Conservation (phyloP, 139 green algal genomes). For the Asterochloris sp. region DNA sequence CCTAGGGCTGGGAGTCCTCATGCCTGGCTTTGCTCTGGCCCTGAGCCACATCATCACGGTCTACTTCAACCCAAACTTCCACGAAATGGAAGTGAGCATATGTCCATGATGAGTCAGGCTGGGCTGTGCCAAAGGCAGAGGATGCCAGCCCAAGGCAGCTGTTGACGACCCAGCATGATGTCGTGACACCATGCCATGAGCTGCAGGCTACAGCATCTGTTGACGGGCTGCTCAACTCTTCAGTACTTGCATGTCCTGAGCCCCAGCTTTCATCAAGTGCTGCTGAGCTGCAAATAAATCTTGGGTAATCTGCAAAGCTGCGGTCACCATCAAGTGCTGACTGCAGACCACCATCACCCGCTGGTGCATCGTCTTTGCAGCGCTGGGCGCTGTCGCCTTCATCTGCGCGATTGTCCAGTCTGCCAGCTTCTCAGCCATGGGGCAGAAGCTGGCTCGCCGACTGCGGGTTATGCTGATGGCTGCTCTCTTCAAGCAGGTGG, state of each 20-base stretch:
- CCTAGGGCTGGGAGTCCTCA: conserved; percentile 44
- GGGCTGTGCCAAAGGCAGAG: background rate
- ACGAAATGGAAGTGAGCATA: conserved; percentile 4
- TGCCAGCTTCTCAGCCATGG: conserved; percentile 50
- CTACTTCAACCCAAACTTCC: conserved; percentile 36
- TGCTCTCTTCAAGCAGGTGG: background rate
- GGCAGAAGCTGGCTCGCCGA: conserved; percentile 40
- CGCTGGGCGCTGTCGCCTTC: conserved; percentile 51
- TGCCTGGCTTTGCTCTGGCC: conserved; percentile 65
- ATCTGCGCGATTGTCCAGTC: conserved; percentile 34
- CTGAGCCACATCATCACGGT: conserved; percentile 45
- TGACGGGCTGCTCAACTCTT: background rate
- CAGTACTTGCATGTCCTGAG: background rate
- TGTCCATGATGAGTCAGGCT: background rate
- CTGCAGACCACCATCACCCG: conserved; percentile 24
- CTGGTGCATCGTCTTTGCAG: conserved; percentile 65
- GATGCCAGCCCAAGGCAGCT: background rate
- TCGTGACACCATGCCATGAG: background rate
- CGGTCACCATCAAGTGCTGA: background rate
- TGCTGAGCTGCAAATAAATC: background rate
- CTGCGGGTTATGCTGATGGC: background rate
- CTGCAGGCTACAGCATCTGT: background rate
- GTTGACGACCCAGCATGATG: background rate
- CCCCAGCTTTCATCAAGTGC: background rate
- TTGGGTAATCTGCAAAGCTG: background rate